Conservation (phyloP, 108 stramenopile genomes). For the Fragilaria crotonensis region DNA sequence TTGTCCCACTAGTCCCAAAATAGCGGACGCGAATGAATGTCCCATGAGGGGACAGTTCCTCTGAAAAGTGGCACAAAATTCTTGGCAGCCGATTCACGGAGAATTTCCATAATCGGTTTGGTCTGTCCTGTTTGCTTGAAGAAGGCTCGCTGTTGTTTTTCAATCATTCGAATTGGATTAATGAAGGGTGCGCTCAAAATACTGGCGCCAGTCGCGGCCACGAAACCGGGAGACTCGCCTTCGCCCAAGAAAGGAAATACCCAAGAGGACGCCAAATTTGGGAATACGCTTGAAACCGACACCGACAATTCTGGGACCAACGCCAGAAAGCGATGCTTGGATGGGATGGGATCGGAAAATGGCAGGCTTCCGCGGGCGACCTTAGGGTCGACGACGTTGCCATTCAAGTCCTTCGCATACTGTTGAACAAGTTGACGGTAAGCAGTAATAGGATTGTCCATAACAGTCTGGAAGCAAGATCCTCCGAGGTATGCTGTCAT, state of each 20-base stretch:
- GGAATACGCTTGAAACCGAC: constrained; percentile 93
- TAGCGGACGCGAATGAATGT: constrained; percentile 82
- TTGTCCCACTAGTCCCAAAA: constrained; percentile 87
- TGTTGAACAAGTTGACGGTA: constrained; percentile 92
- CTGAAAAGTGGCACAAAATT: constrained; percentile 85
- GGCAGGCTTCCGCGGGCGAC: constrained; percentile 60
- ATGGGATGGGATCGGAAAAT: constrained; percentile 80
- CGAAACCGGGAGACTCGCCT: constrained; percentile 65
- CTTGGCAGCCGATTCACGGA: constrained; percentile 71
- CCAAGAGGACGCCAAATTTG: constrained; percentile 85
- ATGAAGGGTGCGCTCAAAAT: constrained; percentile 84
- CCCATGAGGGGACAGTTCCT: constrained; percentile 90
- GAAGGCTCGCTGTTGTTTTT: constrained; percentile 91
- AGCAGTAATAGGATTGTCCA: constrained; percentile 89
- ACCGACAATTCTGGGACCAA: constrained; percentile 80
- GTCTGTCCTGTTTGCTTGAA: constrained; percentile 78
- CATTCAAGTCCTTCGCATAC: constrained; percentile 81
- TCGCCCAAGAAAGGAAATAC: constrained; percentile 85
- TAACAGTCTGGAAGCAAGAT: constrained; percentile 80
- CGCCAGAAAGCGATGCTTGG: constrained; percentile 64
- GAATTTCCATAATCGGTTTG: constrained; percentile 83
- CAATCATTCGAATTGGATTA: constrained; percentile 93
- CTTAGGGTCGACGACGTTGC: constrained; percentile 82
- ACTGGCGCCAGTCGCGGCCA: constrained; percentile 77
- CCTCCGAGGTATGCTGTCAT: constrained; percentile 90